These are phyloP conservation scores for Coniella lustricola DNA, from an alignment of 2,329 filamentous ascomycete species.

Conservation along the genomic window DNA sequence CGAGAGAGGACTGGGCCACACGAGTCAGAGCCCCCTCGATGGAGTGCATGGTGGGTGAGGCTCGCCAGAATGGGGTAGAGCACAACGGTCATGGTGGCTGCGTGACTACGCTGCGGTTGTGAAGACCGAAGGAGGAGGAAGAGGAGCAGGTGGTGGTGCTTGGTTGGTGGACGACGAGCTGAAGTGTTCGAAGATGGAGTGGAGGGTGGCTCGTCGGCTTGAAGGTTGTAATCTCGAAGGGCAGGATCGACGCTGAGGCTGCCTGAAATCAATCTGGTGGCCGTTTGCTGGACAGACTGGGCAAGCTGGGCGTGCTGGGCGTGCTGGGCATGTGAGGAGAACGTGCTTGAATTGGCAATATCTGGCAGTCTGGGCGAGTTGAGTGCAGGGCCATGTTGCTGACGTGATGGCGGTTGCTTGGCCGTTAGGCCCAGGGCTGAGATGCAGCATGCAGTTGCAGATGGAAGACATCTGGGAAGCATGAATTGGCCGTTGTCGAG, in stretches of 20 bases:
- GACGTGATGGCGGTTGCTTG: no score
- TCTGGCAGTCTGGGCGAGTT: neutral
- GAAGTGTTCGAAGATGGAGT: no score
- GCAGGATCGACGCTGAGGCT: neutral
- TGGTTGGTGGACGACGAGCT: neutral
- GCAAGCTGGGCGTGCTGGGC: no score
- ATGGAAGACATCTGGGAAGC: no score
- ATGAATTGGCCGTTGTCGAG: no score
- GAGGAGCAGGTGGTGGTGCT: neutral
- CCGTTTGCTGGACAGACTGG: neutral
- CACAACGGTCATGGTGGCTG: no score
- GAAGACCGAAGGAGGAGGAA: neutral
- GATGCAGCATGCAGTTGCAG: neutral
- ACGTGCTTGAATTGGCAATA: neutral
- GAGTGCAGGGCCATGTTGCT: neutral
- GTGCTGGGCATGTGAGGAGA: neutral
- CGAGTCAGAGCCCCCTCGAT: neutral
- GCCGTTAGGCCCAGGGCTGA: no score
- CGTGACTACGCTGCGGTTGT: no score
- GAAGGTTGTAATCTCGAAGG: no score
- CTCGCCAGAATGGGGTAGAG: no score
- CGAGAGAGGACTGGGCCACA: no score
- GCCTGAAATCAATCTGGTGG: neutral
- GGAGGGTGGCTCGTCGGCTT: no score
- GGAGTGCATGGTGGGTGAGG: neutral